These are phyloP conservation scores for Xenosphaeropsis pyriputrescens DNA, from an alignment of 2,329 filamentous ascomycete species.

Conservation along the genomic window DNA sequence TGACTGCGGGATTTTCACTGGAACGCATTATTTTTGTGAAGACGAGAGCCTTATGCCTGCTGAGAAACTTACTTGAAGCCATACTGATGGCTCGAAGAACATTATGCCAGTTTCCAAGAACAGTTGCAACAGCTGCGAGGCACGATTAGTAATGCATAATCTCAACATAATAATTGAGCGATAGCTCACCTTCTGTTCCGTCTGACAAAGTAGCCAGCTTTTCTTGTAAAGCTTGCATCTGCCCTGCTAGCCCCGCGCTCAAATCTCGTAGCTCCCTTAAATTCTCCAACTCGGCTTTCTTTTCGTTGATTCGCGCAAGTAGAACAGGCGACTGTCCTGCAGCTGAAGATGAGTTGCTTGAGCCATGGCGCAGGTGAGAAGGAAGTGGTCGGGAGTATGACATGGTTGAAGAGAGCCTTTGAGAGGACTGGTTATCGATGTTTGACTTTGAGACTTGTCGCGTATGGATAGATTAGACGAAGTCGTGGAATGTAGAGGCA, in stretches of 20 bases:
- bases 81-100: slow-evolving; percentile 75
- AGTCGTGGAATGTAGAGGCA: no score
- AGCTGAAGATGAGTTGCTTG: slow-evolving; percentile 26
- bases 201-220: slow-evolving; percentile 66
- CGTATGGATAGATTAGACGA: no score
- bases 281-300: slow-evolving; percentile 70
- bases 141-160: not conserved
- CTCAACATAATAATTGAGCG: not conserved
- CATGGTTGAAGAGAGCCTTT: slow-evolving; percentile 22
- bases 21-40: slow-evolving; percentile 3
- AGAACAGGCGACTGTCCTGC: slow-evolving; percentile 55
- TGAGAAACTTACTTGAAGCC: slow-evolving; percentile 53
- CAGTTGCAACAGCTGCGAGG: slow-evolving; percentile 58
- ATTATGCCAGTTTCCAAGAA: slow-evolving; percentile 78
- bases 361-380: slow-evolving; percentile 52
- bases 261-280: slow-evolving; percentile 65
- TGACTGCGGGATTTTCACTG: slow-evolving; percentile 57
- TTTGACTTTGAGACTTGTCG: no score
- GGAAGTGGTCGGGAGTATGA: slow-evolving; percentile 43
- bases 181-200: slow-evolving; percentile 57
- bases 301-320: slow-evolving; percentile 66
- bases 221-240: slow-evolving; percentile 71
- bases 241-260: slow-evolving; percentile 61
- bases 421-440: no score
- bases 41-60: not conserved